Base-by-base conservation (phyloP, 2,329 filamentous ascomycete species). In the Chrysosporium queenslandicum region DNA sequence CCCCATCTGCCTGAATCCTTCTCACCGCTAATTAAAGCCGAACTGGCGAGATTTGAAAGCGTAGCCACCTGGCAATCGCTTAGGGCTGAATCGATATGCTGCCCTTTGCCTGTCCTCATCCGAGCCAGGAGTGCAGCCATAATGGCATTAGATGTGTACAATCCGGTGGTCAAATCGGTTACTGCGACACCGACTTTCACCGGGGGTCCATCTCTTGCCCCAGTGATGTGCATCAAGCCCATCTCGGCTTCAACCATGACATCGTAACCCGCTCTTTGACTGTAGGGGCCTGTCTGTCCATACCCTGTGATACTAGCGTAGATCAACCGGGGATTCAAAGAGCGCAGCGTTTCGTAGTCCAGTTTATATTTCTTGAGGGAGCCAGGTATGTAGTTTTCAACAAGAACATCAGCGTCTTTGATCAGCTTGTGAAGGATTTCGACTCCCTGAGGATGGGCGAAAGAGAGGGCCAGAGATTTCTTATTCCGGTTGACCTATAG, bases 221-320 rank as follows among this genome's bases (percentile, higher is more conserved):
- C 92, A 0, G 92, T 98, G 61, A 98, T 97, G 71, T 98, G 92
- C 92, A 98, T 98, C 53, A 98, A 73, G 0, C 92, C 92, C 71
- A 98, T 90, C 67, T 97, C 92, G 55, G 92, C 92, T 73, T 98
- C 92, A 9, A 98, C 91, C 91, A 98, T 98, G 60, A 98, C 92
- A 69, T 98, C 92, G 75, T 98, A 98, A 3, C 92, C 92, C 2
- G 92, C 89, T 12, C 92, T 79, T 58, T 82, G 80, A 4, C 84
- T 81, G 68, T 94, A 95, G 0, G 92, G 92, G 0, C 92, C 92
- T 1, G 87, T 95, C 66, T 98, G 92, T 1, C 92, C 92, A 64
- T 97, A 98, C 0, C 92, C 92, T 0, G 92, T 98, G 61, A 98
- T 94, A 60, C 88, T 95, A 12, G 91, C 89, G 65, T 98, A 98